Evolutionary conservation across 805 yeast species (phyloP).

Genomic region (Cyberlindnera subsufficiens): DNA sequence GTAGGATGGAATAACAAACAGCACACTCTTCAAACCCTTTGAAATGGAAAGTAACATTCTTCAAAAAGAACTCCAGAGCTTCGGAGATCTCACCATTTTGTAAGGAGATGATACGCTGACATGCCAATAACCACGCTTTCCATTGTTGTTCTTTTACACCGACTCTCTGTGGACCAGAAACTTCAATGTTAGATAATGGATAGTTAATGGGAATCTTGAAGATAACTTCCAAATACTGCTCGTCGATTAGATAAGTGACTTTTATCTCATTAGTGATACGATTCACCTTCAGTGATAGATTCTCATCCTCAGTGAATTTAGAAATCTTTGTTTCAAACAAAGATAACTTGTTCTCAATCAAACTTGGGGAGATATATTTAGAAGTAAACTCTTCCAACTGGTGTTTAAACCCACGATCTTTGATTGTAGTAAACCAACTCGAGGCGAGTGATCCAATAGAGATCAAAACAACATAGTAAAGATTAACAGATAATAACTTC

Average conservation of each 20-base stretch:
- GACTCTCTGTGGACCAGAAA: constrained; percentile 71
- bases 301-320: constrained; percentile 28
- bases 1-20: constrained; percentile 88
- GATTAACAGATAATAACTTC: constrained; percentile 38
- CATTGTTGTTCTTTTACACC: constrained; percentile 91
- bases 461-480: constrained; percentile 44
- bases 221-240: constrained; percentile 75
- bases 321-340: constrained; percentile 40
- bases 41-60: constrained; percentile 77
- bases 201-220: constrained; percentile 68
- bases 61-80: constrained; percentile 35
- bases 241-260: constrained; percentile 75
- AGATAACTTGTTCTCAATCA: constrained; percentile 53
- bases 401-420: constrained; percentile 59
- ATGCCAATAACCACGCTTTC: constrained; percentile 92
- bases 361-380: constrained; percentile 54
- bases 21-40: constrained; percentile 97
- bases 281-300: constrained; percentile 54
- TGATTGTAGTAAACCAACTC: constrained; percentile 64
- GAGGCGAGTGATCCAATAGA: constrained; percentile 53
- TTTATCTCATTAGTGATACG: constrained; percentile 59
- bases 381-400: constrained; percentile 59
- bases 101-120: constrained; percentile 73
- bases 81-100: constrained; percentile 60
- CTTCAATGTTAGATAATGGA: constrained; percentile 71